A percentile compares a stretch with the other conserved stretches of the same genome.
Conservation (phyloP, 495 filamentous ascomycete species). For the Daldinia bambusicola region DNA sequence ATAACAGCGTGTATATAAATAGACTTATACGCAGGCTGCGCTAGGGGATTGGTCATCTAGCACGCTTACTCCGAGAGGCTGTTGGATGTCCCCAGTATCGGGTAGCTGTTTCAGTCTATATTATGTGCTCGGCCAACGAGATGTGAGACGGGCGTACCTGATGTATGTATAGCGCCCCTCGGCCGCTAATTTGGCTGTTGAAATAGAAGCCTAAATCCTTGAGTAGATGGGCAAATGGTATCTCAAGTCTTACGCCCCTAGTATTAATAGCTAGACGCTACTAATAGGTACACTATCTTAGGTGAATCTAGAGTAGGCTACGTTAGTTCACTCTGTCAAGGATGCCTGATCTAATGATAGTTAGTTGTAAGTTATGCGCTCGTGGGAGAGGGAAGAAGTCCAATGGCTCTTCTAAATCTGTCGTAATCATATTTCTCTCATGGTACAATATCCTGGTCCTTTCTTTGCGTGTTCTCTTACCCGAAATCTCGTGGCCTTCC, state of each 20-base stretch:
- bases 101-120: slow-evolving; percentile 10
- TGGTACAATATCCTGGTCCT: not conserved
- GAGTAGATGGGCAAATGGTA: not conserved
- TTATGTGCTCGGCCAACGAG: not conserved
- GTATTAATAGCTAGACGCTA: not conserved
- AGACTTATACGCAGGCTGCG: slow-evolving; percentile 7
- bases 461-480: slow-evolving; percentile 5
- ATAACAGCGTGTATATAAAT: slow-evolving; percentile 22
- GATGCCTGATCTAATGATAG: not conserved
- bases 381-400: not conserved
- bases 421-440: not conserved
- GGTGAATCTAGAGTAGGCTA: not conserved
- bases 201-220: not conserved
- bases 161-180: not conserved
- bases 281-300: not conserved
- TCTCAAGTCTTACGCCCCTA: slow-evolving; percentile 1
- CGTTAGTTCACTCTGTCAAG: not conserved
- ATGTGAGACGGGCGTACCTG: not conserved
- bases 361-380: not conserved
- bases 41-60: slow-evolving; percentile 11
- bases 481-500: not conserved
- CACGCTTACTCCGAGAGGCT: slow-evolving; percentile 24
- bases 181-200: not conserved
- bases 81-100: slow-evolving; percentile 5
- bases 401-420: not conserved